These are phyloP conservation scores for Diplocarpon rosae DNA, from an alignment of 2,329 filamentous ascomycete species.

Conservation along the genomic window DNA sequence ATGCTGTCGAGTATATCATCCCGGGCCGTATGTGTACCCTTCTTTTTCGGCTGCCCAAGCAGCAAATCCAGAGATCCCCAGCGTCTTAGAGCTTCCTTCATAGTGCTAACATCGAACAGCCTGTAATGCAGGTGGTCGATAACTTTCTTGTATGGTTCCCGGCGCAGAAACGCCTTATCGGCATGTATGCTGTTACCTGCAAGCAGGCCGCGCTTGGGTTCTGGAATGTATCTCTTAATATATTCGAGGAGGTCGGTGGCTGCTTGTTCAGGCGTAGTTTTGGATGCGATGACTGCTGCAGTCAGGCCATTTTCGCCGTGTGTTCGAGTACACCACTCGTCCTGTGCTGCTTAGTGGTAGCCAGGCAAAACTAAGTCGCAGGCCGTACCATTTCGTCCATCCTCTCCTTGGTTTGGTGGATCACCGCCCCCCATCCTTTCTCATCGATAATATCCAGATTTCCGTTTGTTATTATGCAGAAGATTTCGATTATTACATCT, in stretches of 20 bases:
- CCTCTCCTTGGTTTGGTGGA: constrained; percentile 60
- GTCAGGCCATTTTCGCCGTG: constrained; percentile 78
- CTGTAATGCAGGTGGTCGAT: constrained; percentile 76
- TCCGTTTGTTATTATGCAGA: constrained; percentile 79
- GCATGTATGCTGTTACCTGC: constrained; percentile 92
- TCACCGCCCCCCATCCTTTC: constrained; percentile 65
- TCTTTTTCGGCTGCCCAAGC: constrained; percentile 57
- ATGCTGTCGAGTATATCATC: constrained; percentile 95
- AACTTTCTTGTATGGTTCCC: constrained; percentile 62
- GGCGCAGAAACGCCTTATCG: constrained; percentile 70
- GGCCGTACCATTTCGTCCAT: constrained; percentile 56
- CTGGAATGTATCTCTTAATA: constrained; percentile 60
- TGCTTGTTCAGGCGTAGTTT: constrained; percentile 55
- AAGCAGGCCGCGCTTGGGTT: constrained; percentile 56
- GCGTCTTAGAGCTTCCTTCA: constrained; percentile 80
- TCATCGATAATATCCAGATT: constrained; percentile 66
- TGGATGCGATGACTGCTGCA: constrained; percentile 60
- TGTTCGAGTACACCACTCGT: constrained; percentile 76
- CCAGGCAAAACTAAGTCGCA: neutral
- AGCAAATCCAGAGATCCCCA: constrained; percentile 61
- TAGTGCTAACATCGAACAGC: constrained; percentile 79
- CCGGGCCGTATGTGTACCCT: constrained; percentile 67
- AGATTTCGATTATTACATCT: constrained; percentile 84
- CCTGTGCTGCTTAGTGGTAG: constrained; percentile 30
- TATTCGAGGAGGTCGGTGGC: constrained; percentile 67